These are phyloP conservation scores for Pythium sukuiense DNA, from an alignment of 352 stramenopile species.

Conservation along the genomic window DNA sequence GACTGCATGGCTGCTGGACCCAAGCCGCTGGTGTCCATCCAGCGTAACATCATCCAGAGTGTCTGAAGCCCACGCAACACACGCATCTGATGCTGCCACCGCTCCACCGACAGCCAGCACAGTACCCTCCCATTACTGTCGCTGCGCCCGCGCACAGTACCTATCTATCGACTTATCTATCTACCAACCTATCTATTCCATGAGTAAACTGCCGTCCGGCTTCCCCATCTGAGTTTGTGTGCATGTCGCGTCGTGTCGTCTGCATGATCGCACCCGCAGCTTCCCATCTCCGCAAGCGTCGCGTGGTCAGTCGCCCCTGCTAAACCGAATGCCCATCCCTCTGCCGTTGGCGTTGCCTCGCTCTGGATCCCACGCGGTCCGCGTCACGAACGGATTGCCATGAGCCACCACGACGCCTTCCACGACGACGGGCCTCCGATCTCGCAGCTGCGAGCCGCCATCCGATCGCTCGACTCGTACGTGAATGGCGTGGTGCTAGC, in stretches of 20 bases:
- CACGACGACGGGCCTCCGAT: constrained; percentile 45
- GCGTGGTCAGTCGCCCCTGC: not conserved
- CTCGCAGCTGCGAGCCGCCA: constrained; percentile 39
- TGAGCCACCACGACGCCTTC: constrained; percentile 43
- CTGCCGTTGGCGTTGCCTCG: not conserved
- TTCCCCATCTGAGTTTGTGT: not conserved
- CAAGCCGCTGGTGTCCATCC: constrained; percentile 8
- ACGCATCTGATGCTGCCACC: not conserved
- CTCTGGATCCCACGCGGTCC: not conserved
- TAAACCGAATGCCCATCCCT: not conserved
- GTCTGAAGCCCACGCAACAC: constrained; percentile 2
- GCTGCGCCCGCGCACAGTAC: constrained; percentile 10
- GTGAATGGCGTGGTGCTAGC: constrained; percentile 29
- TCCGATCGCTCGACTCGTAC: constrained; percentile 38
- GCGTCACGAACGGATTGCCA: not conserved
- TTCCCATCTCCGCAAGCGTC: constrained; percentile 6
- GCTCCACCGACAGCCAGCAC: constrained; percentile 4
- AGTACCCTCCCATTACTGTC: constrained; percentile 11
- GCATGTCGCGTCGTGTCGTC: not conserved
- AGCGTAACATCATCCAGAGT: constrained; percentile 28
- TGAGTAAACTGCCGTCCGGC: constrained; percentile 1
- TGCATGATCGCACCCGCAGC: constrained; percentile 1
- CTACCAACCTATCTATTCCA: constrained; percentile 13
- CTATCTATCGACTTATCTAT: constrained; percentile 11
- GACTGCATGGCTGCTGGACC: constrained; percentile 2